Evolutionary conservation across 176 grass and related monocot genomes (phyloP).

Genomic region (Oryza meyeriana): DNA sequence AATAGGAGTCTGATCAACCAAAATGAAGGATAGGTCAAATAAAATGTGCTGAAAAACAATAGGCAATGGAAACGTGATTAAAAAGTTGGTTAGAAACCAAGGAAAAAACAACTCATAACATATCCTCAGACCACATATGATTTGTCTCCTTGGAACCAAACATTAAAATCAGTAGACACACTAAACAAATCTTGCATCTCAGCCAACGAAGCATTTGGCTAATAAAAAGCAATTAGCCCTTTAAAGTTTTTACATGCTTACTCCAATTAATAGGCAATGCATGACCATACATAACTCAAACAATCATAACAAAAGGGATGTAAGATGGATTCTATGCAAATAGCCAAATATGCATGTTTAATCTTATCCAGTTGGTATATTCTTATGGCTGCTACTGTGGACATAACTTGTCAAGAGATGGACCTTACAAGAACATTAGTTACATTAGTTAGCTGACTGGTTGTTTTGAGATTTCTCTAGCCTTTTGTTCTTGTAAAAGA

Average conservation of each 20-base stretch:
- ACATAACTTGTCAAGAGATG: neutral
- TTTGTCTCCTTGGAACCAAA: neutral
- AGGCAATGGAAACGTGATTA: neutral
- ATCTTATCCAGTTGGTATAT: neutral
- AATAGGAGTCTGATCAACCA: neutral
- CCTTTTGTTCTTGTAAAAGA: neutral
- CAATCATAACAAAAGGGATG: slow-evolving; percentile 3
- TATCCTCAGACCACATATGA: neutral
- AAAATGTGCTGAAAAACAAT: neutral
- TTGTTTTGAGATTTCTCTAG: neutral
- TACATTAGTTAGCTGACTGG: neutral
- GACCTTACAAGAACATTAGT: neutral
- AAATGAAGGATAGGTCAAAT: neutral
- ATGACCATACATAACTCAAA: neutral
- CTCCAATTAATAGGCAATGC: neutral
- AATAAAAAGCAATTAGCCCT: neutral
- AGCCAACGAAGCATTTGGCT: neutral
- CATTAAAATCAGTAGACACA: neutral
- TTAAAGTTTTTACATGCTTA: slow-evolving; percentile 16
- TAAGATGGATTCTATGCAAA: neutral
- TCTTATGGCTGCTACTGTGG: neutral
- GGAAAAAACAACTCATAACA: neutral
- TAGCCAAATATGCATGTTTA: neutral
- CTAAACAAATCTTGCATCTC: neutral
- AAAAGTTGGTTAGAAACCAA: neutral